These are phyloP conservation scores for Arthrobotrys megalospora DNA, from an alignment of 2,329 filamentous ascomycete species.

Conservation along the genomic window DNA sequence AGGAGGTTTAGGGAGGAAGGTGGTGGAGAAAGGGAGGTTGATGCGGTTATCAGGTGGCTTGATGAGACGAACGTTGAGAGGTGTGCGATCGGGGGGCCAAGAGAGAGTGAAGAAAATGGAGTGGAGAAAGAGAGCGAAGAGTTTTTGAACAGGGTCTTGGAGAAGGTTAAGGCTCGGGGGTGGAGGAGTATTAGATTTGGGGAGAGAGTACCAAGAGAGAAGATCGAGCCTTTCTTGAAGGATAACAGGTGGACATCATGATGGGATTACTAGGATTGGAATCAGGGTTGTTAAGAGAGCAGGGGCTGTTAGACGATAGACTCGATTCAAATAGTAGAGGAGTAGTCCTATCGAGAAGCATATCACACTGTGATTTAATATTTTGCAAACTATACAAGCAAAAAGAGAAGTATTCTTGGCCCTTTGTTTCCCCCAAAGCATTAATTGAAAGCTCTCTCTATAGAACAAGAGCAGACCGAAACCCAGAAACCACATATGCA, in stretches of 20 bases:
- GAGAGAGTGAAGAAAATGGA: slow-evolving; percentile 55
- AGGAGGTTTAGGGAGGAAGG: slow-evolving; percentile 32
- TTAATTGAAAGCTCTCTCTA: too few relatives aligned
- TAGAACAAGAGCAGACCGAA: not conserved
- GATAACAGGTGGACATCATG: slow-evolving; percentile 53
- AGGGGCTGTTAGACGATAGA: too few relatives aligned
- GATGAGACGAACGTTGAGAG: slow-evolving; percentile 49
- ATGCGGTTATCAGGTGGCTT: slow-evolving; percentile 47
- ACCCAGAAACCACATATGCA: not conserved
- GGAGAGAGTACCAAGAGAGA: slow-evolving; percentile 15
- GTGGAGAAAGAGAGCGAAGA: slow-evolving; percentile 44
- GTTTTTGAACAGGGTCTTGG: slow-evolving; percentile 41
- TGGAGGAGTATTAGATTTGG: slow-evolving; percentile 50
- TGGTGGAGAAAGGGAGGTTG: slow-evolving; percentile 27
- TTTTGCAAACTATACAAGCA: too few relatives aligned
- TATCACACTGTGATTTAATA: too few relatives aligned
- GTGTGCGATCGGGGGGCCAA: slow-evolving; percentile 52
- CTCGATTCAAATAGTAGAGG: too few relatives aligned
- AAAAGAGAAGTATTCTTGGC: too few relatives aligned
- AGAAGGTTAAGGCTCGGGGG: slow-evolving; percentile 47
- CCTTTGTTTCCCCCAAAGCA: too few relatives aligned
- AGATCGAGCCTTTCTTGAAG: slow-evolving; percentile 44
- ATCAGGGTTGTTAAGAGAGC: not conserved
- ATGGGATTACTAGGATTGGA: not conserved
- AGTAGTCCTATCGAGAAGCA: too few relatives aligned